Percentiles rank a stretch among this genome's conserved stretches.
Evolutionary conservation across 2,329 filamentous ascomycete genomes (phyloP).

Genomic region (Diplodia scrobiculata): DNA sequence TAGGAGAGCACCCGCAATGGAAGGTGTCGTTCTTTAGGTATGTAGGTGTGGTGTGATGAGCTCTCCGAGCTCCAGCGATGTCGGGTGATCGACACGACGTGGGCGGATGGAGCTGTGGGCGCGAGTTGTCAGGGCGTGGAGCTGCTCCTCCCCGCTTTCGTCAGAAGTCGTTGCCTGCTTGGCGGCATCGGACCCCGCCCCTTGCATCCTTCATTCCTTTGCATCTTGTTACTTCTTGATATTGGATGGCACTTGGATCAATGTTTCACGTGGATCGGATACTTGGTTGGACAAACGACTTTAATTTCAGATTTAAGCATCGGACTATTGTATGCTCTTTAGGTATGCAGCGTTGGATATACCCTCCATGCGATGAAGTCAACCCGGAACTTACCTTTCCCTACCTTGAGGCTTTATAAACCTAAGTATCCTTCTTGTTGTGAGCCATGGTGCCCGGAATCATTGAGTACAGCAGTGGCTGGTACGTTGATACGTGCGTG

Average conservation of each 20-base stretch:
- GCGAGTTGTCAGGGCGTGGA: not conserved
- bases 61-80: not conserved
- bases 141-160: not conserved
- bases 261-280: not conserved
- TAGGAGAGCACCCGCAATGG: not conserved
- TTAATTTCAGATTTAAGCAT: not conserved
- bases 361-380: not conserved
- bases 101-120: not conserved
- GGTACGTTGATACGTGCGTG: not conserved
- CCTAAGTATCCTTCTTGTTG: not conserved
- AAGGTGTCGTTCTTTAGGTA: not conserved
- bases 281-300: not conserved
- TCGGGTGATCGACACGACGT: slow-evolving; percentile 8
- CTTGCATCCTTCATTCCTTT: not conserved
- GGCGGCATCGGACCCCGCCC: not conserved
- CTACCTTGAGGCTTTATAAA: not conserved
- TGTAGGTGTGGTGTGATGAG: not conserved
- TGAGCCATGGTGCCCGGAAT: not conserved
- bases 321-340: not conserved
- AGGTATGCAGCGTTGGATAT: not conserved
- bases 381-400: not conserved
- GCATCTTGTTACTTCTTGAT: not conserved
- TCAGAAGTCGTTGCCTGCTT: slow-evolving; percentile 1
- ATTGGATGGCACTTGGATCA: no score
- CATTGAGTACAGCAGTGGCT: not conserved